phyloP scores from a whole-genome alignment of 371 early-diverging fungal genomes.

The Entomophthora muscae region DNA sequence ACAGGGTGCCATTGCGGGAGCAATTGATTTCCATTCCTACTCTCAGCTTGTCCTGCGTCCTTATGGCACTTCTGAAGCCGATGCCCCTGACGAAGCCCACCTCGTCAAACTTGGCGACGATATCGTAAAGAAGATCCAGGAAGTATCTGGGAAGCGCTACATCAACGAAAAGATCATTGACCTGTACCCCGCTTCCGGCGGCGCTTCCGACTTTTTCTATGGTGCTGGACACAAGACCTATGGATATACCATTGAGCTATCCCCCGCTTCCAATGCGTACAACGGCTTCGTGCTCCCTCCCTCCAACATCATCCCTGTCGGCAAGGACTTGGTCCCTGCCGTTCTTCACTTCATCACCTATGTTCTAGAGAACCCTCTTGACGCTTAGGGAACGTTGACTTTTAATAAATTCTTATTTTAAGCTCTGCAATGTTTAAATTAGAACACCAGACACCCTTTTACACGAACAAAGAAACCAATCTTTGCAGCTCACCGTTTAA shows the following conservation, averaged over 20 bases:
- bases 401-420: too few relatives aligned
- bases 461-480: too few relatives aligned
- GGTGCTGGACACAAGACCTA: slow-evolving; percentile 1
- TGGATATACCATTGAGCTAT: slow-evolving; percentile 10
- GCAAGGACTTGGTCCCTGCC: slow-evolving; percentile 5
- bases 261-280: slow-evolving; percentile 1
- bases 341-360: slow-evolving; percentile 1
- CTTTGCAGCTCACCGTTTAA: too few relatives aligned
- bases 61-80: slow-evolving; percentile 12
- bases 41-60: slow-evolving; percentile 15
- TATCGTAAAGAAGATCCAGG: background rate
- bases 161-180: background rate
- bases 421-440: too few relatives aligned
- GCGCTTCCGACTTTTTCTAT: slow-evolving; percentile 10
- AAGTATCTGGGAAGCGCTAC: background rate
- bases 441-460: too few relatives aligned
- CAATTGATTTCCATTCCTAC: slow-evolving; percentile 27
- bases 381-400: too few relatives aligned
- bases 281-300: slow-evolving; percentile 10
- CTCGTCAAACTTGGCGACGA: slow-evolving; percentile 1
- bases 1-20: slow-evolving; percentile 18
- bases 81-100: background rate
- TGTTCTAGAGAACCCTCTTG: slow-evolving; percentile 2
- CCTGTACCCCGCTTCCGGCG: slow-evolving; percentile 8
- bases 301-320: slow-evolving; percentile 5